A percentile compares a stretch with the other conserved stretches of the same genome.
phyloP scores from a whole-genome alignment of 139 green algal species.

The Desmodesmus armatus region DNA sequence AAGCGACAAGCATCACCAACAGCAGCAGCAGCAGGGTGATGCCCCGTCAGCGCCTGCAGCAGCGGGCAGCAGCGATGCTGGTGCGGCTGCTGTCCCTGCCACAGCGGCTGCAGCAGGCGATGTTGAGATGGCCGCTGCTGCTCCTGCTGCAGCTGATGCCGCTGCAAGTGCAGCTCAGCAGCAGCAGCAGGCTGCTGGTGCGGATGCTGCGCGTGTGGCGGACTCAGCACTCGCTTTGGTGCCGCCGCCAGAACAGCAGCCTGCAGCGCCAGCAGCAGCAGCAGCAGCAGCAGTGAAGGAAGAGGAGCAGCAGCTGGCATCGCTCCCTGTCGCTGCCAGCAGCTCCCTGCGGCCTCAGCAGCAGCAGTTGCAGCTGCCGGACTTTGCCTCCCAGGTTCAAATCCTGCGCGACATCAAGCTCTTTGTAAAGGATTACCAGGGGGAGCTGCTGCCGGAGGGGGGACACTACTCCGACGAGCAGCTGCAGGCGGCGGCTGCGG shows the following conservation, averaged over 20 bases:
- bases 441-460: slow-evolving; percentile 17
- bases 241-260: slow-evolving; percentile 22
- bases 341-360: background rate
- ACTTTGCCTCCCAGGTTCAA: slow-evolving; percentile 52
- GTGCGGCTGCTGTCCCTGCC: background rate
- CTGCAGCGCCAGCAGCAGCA: background rate
- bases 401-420: slow-evolving; percentile 87
- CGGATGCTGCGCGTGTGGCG: background rate
- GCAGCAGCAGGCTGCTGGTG: too few relatives aligned
- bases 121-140: background rate
- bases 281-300: background rate
- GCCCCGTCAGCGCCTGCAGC: too few relatives aligned
- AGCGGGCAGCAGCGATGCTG: too few relatives aligned
- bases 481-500: background rate
- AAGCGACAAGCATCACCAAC: too few relatives aligned
- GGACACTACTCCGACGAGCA: background rate
- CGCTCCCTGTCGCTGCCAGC: background rate
- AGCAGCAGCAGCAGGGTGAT: too few relatives aligned
- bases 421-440: slow-evolving; percentile 87
- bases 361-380: slow-evolving; percentile 43
- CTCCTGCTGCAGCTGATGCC: slow-evolving; percentile 1
- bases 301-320: background rate
- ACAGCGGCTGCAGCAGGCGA: background rate
- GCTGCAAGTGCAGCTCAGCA: background rate
- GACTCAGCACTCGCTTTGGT: too few relatives aligned